phyloP scores from a whole-genome alignment of 2,329 filamentous ascomycete species.

The Fusarium xylarioides region DNA sequence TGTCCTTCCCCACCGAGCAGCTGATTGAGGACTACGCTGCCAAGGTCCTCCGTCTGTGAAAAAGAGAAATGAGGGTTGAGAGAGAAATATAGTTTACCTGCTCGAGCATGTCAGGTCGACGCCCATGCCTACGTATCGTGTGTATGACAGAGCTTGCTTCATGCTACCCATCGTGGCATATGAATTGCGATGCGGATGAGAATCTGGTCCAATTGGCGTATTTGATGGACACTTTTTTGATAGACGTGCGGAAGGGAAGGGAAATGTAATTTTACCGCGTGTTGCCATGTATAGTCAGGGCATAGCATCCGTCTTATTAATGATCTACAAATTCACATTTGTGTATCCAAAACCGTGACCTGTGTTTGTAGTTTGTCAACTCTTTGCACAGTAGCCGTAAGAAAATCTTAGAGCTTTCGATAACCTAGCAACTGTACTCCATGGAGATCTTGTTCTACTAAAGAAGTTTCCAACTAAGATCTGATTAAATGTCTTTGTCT shows the following conservation, averaged over 20 bases:
- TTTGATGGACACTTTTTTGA: conserved; percentile 45
- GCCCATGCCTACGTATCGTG: conserved; percentile 12
- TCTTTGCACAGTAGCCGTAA: too few relatives aligned
- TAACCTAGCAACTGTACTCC: not conserved
- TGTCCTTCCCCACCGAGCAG: conserved; percentile 91
- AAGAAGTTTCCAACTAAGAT: not conserved
- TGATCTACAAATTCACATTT: conserved; percentile 42
- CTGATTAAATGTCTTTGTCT: too few relatives aligned
- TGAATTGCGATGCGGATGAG: conserved; percentile 24
- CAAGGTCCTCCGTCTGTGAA: conserved; percentile 84
- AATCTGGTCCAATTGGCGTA: conserved; percentile 37
- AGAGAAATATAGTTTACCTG: conserved; percentile 23
- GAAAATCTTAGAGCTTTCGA: not conserved
- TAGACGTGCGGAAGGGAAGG: conserved; percentile 49
- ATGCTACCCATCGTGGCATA: conserved; percentile 27
- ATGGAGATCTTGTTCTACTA: not conserved
- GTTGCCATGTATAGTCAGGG: conserved; percentile 50
- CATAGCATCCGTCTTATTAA: conserved; percentile 45
- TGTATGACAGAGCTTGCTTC: conserved; percentile 24
- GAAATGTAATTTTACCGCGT: conserved; percentile 55
- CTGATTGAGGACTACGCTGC: conserved; percentile 88
- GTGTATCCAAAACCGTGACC: not conserved
- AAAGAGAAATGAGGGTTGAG: conserved; percentile 12
- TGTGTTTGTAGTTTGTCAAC: not conserved
- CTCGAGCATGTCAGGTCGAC: conserved; percentile 14